Evolutionary conservation across 139 green algal species (phyloP), one percentile per base, ranked within the genome.

Genomic region (Chlamydomonas applanata): DNA sequence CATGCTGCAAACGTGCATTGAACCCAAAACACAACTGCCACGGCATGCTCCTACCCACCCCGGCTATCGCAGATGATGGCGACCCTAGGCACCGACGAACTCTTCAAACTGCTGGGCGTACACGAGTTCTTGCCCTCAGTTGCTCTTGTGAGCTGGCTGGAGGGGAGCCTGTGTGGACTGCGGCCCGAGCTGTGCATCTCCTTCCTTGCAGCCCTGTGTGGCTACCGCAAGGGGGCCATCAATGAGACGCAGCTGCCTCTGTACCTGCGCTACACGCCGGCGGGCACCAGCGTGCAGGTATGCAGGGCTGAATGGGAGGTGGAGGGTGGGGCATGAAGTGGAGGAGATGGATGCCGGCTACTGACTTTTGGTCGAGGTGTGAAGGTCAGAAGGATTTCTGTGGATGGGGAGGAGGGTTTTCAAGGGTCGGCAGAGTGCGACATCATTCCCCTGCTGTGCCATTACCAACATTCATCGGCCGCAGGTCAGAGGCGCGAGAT

Each of bases 221-320:
- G 71, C 1, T 83, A 83, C 66, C 62, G 77, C 46, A 57, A 56
- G 4, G 57, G 24, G 44, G 73, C 73, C 45, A 44, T 83, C 65
- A 72, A 83, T 59, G 65, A 45, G 36, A 34, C n/a, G 53, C 72
- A 59, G 11, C 69, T 90, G 34, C 78, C 85, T 0, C 34, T 76
- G 2, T 87, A 86, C 63, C 67, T 90, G 0, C 64, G 35, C 17
- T 88, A 79, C 78, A 88, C 85, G 2, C 85, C 85, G 20, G 72
- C 75, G 0, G 85, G 85, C 25, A 87, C 77, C 11, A 79, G 61
- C 56, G 85, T 85, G 20, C 77, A 83, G 53, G 40, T 49, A n/a
- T n/a, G n/a, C n/a, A 11, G 40, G 40, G 40, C 40, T 49, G n/a
- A n/a, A n/a, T n/a, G n/a, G n/a, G n/a, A n/a, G n/a, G n/a, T n/a